Conservation (phyloP, 805 yeast genomes). For the Candida berthetii region DNA sequence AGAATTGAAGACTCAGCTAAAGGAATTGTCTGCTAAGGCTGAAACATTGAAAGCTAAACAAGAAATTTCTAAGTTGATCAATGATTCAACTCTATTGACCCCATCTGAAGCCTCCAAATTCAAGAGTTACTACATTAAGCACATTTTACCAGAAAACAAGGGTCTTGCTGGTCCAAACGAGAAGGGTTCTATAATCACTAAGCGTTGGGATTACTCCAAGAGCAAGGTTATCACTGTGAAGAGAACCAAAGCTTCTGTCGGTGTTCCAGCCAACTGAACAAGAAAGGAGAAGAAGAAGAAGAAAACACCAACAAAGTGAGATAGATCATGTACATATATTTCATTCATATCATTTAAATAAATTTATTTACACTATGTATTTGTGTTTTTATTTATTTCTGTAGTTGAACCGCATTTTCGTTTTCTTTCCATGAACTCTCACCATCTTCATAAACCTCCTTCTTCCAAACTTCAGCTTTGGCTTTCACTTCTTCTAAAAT, state of each 20-base stretch:
- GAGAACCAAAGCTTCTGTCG: slow-evolving; percentile 42
- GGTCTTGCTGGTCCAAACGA: slow-evolving; percentile 37
- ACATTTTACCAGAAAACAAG: slow-evolving; percentile 45
- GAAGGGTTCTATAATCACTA: slow-evolving; percentile 43
- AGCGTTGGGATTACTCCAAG: slow-evolving; percentile 55
- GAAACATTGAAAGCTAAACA: slow-evolving; percentile 24
- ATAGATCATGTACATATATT: background rate
- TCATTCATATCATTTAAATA: background rate
- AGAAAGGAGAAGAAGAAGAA: too few species aligned
- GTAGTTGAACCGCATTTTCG: slow-evolving; percentile 12
- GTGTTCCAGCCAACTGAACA: background rate
- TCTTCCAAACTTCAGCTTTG: slow-evolving; percentile 45
- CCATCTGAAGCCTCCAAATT: slow-evolving; percentile 24
- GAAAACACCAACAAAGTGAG: background rate
- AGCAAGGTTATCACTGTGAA: slow-evolving; percentile 46
- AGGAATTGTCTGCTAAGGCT: slow-evolving; percentile 11
- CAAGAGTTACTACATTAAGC: slow-evolving; percentile 45
- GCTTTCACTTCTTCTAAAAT: slow-evolving; percentile 37
- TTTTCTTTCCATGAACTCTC: slow-evolving; percentile 36
- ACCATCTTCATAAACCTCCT: slow-evolving; percentile 38
- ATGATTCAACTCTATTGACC: slow-evolving; percentile 21
- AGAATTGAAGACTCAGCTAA: slow-evolving; percentile 15
- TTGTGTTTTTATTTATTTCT: background rate
- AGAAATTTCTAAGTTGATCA: slow-evolving; percentile 37
- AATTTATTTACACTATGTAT: background rate